A percentile compares a stretch with the other conserved stretches of the same genome.
Evolutionary conservation across 805 yeast genomes (phyloP).

Genomic region (Metschnikowia chrysomelidarum): DNA sequence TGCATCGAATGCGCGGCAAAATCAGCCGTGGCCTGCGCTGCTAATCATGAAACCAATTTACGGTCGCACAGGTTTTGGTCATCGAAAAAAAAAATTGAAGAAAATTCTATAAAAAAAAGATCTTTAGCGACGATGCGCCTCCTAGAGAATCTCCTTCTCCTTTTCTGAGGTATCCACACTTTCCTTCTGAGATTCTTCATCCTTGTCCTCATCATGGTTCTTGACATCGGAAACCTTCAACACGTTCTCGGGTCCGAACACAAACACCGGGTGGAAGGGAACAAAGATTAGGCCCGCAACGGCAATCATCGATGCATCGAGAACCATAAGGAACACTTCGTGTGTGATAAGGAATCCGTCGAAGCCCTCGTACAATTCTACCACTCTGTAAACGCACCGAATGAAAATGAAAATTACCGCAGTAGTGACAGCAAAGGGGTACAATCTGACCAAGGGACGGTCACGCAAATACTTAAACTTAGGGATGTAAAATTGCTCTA

Average conservation of each 20-base stretch:
- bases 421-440: conserved; percentile 33
- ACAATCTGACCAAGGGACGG: conserved; percentile 27
- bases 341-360: conserved; percentile 34
- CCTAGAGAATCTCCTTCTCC: too few species aligned
- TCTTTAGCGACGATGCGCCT: too few species aligned
- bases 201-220: conserved; percentile 1
- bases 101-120: too few species aligned
- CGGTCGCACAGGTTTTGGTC: too few species aligned
- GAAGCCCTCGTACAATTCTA: conserved; percentile 40
- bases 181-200: background rate
- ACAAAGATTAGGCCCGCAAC: conserved; percentile 34
- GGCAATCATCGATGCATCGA: conserved; percentile 40
- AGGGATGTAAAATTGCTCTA: conserved; percentile 32
- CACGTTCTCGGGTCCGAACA: conserved; percentile 27
- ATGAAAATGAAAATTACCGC: conserved; percentile 35
- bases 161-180: background rate
- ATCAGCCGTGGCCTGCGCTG: too few species aligned
- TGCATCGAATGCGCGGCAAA: too few species aligned
- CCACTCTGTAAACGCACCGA: conserved; percentile 38
- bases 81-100: too few species aligned
- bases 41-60: too few species aligned
- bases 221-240: conserved; percentile 15
- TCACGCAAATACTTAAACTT: conserved; percentile 24
- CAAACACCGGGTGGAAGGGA: conserved; percentile 40
- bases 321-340: conserved; percentile 37